Conservation (phyloP, 2,329 filamentous ascomycete species). For the Fusarium robinianum region DNA sequence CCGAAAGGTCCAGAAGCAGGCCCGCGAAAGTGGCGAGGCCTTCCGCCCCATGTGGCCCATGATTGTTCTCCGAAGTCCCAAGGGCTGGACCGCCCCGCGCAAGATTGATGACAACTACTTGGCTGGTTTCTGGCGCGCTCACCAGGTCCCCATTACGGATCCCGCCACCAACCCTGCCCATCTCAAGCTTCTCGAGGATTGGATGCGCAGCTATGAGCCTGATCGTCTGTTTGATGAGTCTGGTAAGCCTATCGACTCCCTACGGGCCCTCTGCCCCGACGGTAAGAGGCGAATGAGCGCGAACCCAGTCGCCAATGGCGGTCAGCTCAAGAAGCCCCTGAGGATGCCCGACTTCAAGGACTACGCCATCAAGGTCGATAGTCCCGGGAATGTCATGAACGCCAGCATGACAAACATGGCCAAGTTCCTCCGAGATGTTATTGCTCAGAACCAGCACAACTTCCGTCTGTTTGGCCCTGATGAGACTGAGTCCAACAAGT, state of each 20-base stretch:
- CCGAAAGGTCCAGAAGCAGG: slow-evolving; percentile 69
- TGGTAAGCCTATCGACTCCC: slow-evolving; percentile 65
- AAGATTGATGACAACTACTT: slow-evolving; percentile 72
- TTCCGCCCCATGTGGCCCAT: slow-evolving; percentile 78
- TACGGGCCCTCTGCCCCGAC: slow-evolving; percentile 66
- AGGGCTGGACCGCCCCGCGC: slow-evolving; percentile 78
- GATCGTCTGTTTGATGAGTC: slow-evolving; percentile 70
- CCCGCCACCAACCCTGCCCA: slow-evolving; percentile 67
- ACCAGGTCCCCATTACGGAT: slow-evolving; percentile 77
- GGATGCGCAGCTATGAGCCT: slow-evolving; percentile 78
- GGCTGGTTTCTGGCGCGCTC: slow-evolving; percentile 77
- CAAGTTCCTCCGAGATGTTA: slow-evolving; percentile 67
- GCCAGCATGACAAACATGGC: slow-evolving; percentile 74
- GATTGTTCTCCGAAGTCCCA: slow-evolving; percentile 76
- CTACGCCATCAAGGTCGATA: slow-evolving; percentile 66
- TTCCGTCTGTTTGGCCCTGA: slow-evolving; percentile 81
- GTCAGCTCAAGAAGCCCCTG: slow-evolving; percentile 67
- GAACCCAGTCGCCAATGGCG: slow-evolving; percentile 76
- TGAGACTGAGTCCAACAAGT: slow-evolving; percentile 82
- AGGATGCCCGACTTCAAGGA: slow-evolving; percentile 71
- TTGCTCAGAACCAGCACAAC: slow-evolving; percentile 65
- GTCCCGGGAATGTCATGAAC: slow-evolving; percentile 59
- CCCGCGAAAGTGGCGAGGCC: slow-evolving; percentile 69
- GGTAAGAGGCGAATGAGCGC: slow-evolving; percentile 75
- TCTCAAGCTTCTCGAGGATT: slow-evolving; percentile 70